phyloP scores from a whole-genome alignment of 306 rosid genomes.

The Vigna mungo region DNA sequence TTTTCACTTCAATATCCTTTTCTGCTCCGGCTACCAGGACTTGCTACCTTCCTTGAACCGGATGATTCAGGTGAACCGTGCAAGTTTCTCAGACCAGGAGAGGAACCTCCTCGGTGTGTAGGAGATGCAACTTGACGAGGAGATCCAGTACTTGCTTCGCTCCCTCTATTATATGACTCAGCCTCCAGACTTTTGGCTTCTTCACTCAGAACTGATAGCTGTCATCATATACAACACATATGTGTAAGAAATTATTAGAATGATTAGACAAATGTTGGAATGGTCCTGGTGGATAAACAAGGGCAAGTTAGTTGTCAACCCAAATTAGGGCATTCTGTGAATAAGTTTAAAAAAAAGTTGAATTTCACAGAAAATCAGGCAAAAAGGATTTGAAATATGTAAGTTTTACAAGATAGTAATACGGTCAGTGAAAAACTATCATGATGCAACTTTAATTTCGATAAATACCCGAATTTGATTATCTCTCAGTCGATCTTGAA shows the following conservation, averaged over 20 bases:
- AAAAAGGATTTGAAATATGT: slow-evolving; percentile 12
- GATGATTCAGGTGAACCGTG: slow-evolving; percentile 45
- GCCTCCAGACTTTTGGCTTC: slow-evolving; percentile 73
- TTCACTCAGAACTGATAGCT: slow-evolving; percentile 69
- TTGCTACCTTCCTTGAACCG: slow-evolving; percentile 49
- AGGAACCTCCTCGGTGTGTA: slow-evolving; percentile 62
- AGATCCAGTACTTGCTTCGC: slow-evolving; percentile 65
- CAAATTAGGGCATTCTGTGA: slow-evolving; percentile 20
- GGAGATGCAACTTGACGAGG: slow-evolving; percentile 66
- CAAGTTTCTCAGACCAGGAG: slow-evolving; percentile 57
- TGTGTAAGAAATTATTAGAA: slow-evolving; percentile 36
- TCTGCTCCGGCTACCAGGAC: slow-evolving; percentile 76
- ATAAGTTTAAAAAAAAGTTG: neutral
- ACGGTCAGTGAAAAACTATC: slow-evolving; percentile 25
- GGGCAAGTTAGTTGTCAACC: slow-evolving; percentile 30
- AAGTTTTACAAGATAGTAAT: slow-evolving; percentile 16
- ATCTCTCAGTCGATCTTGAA: slow-evolving; percentile 89
- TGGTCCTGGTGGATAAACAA: neutral
- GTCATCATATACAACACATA: slow-evolving; percentile 43
- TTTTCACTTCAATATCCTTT: slow-evolving; percentile 56
- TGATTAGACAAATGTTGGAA: slow-evolving; percentile 12
- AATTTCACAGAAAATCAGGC: neutral
- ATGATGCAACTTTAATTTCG: slow-evolving; percentile 34
- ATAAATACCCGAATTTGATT: slow-evolving; percentile 85
- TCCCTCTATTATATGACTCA: slow-evolving; percentile 58